Conservation (phyloP, 208 protist genomes). For the Acanthamoeba healyi region DNA sequence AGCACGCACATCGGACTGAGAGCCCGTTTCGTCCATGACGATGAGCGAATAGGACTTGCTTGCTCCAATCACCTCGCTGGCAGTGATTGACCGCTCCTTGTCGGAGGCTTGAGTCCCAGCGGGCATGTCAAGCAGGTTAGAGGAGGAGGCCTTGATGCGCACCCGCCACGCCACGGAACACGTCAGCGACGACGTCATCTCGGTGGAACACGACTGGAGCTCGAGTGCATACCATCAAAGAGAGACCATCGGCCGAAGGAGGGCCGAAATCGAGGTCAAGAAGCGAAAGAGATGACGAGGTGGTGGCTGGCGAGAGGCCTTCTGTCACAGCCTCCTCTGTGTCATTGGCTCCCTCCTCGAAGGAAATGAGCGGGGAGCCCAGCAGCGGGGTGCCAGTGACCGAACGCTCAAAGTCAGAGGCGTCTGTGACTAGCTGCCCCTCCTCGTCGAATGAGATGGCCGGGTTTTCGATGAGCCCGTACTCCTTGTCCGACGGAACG, state of each 20-base stretch:
- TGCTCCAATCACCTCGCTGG: not conserved
- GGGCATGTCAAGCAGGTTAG: not conserved
- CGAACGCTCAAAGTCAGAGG: slow-evolving; percentile 1
- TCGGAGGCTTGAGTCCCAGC: not conserved
- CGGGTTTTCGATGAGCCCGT: slow-evolving; percentile 12
- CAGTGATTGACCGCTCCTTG: not conserved
- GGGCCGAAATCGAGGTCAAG: slow-evolving; percentile 18
- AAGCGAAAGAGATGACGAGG: slow-evolving; percentile 5
- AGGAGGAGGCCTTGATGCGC: not conserved
- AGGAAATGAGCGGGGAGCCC: slow-evolving; percentile 34
- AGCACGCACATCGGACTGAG: slow-evolving; percentile 34
- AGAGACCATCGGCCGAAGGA: not conserved
- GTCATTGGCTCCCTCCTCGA: not conserved
- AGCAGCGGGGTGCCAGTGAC: slow-evolving; percentile 14
- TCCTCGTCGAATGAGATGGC: slow-evolving; percentile 20
- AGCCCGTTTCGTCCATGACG: slow-evolving; percentile 64
- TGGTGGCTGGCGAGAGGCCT: not conserved
- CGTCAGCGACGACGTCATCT: not conserved
- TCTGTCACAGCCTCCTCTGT: not conserved
- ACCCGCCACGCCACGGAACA: not conserved
- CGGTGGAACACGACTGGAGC: not conserved
- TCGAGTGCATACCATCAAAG: not conserved
- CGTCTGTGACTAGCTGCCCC: slow-evolving; percentile 15
- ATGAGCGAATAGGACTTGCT: slow-evolving; percentile 40
- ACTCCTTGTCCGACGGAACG: not conserved